phyloP scores from a whole-genome alignment of 495 filamentous ascomycete genomes.

The Neurospora sp. region DNA sequence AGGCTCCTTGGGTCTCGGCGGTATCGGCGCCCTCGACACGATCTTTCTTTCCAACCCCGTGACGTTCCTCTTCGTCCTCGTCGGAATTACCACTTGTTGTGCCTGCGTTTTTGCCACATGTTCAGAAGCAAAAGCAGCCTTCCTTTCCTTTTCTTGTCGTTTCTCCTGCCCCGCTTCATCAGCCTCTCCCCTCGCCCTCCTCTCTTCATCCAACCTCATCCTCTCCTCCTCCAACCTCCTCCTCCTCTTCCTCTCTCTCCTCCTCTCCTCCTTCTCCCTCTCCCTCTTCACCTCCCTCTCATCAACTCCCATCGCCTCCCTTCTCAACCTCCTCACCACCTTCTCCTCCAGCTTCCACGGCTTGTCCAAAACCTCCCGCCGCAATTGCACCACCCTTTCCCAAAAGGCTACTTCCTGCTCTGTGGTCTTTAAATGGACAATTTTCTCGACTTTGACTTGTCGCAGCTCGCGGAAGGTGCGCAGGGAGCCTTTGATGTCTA shows the following conservation, averaged over 20 bases:
- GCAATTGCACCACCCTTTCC: constrained; percentile 54
- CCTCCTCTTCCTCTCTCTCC: not conserved
- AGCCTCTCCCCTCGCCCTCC: not conserved
- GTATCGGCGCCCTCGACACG: not conserved
- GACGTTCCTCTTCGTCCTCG: not conserved
- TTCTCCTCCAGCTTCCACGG: constrained; percentile 56
- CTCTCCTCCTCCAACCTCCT: not conserved
- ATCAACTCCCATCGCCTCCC: constrained; percentile 34
- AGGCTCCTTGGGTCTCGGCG: not conserved
- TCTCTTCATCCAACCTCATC: not conserved
- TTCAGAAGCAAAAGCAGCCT: not conserved
- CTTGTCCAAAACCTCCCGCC: constrained; percentile 48
- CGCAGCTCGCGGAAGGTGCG: constrained; percentile 48
- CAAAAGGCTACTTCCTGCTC: constrained; percentile 71
- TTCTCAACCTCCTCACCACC: constrained; percentile 44
- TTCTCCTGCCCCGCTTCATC: too few species aligned
- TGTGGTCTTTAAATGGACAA: constrained; percentile 49
- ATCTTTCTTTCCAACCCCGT: not conserved
- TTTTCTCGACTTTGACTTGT: constrained; percentile 62
- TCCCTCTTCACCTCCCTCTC: constrained; percentile 22
- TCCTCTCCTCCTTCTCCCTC: constrained; percentile 2
- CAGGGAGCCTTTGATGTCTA: constrained; percentile 72
- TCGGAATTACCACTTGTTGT: not conserved
- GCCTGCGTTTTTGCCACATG: not conserved
- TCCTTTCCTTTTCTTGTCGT: not conserved